Evolutionary conservation across 2,329 filamentous ascomycete species (phyloP).

Genomic region (Malbranchea zuffiana): DNA sequence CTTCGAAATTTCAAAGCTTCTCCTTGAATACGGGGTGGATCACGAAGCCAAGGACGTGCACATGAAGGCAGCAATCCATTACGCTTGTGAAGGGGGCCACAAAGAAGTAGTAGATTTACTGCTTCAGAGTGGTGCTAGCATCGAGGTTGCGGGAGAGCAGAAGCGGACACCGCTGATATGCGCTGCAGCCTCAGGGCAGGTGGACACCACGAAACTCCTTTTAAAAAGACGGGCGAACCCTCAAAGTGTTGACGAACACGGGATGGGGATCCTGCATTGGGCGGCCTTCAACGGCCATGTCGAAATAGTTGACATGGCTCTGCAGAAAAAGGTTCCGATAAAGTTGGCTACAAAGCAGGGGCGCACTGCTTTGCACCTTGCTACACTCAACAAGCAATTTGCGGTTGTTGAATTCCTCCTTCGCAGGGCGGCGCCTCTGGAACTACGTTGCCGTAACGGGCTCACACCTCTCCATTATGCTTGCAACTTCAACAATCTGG

Average conservation of each 20-base stretch:
- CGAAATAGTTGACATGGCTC: conserved; percentile 26
- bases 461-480: conserved; percentile 31
- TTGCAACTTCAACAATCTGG: conserved; percentile 23
- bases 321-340: conserved; percentile 23
- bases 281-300: conserved; percentile 30
- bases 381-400: conserved; percentile 27
- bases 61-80: conserved; percentile 26
- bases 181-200: conserved; percentile 25
- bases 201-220: conserved; percentile 22
- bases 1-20: conserved; percentile 4
- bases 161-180: conserved; percentile 29
- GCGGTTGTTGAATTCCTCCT: conserved; percentile 29
- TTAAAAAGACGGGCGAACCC: conserved; percentile 24
- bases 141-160: conserved; percentile 24
- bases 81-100: conserved; percentile 26
- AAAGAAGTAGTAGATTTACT: conserved; percentile 29
- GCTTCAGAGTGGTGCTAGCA: conserved; percentile 24
- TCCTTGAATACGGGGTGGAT: conserved; percentile 23
- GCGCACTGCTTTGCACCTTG: conserved; percentile 29
- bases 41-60: conserved; percentile 26
- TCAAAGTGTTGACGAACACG: conserved; percentile 22
- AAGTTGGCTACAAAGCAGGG: conserved; percentile 22
- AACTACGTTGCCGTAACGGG: conserved; percentile 22
- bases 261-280: conserved; percentile 32
- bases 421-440: conserved; percentile 23